These are phyloP conservation scores for Chaetoscypha palmicola DNA, from an alignment of 2,329 filamentous ascomycete genomes.

Conservation along the genomic window DNA sequence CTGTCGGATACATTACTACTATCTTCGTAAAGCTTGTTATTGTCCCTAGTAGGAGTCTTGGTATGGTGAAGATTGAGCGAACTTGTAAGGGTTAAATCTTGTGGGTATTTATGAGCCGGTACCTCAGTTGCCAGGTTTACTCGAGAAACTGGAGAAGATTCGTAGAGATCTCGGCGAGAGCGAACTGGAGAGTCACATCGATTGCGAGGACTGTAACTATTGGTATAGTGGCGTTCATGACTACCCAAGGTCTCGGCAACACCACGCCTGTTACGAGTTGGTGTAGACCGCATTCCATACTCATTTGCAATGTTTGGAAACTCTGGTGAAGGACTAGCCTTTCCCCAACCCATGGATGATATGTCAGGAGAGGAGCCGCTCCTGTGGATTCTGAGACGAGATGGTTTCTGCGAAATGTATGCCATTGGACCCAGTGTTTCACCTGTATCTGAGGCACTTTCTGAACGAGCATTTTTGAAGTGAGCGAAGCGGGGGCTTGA, in stretches of 20 bases:
- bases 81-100: too few species aligned
- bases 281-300: not conserved
- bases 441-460: slow-evolving; percentile 9
- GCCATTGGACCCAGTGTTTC: slow-evolving; percentile 4
- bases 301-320: not conserved
- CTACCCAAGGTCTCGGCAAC: not conserved
- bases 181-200: not conserved
- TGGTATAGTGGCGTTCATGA: not conserved
- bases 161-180: not conserved
- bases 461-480: slow-evolving; percentile 22
- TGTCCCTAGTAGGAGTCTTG: slow-evolving; percentile 15
- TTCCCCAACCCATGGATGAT: not conserved
- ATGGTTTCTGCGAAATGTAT: slow-evolving; percentile 3
- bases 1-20: not conserved
- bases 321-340: not conserved
- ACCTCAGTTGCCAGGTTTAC: slow-evolving; percentile 2
- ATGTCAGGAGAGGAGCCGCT: slow-evolving; percentile 21
- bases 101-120: too few species aligned
- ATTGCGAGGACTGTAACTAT: not conserved
- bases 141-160: slow-evolving; percentile 8
- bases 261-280: not conserved
- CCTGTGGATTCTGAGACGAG: slow-evolving; percentile 12
- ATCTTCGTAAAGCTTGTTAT: slow-evolving; percentile 17
- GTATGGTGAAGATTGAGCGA: too few species aligned
- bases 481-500: slow-evolving; percentile 15